phyloP scores from a whole-genome alignment of 1,284 basidiomycete species.

The Schizopora paradoxa region DNA sequence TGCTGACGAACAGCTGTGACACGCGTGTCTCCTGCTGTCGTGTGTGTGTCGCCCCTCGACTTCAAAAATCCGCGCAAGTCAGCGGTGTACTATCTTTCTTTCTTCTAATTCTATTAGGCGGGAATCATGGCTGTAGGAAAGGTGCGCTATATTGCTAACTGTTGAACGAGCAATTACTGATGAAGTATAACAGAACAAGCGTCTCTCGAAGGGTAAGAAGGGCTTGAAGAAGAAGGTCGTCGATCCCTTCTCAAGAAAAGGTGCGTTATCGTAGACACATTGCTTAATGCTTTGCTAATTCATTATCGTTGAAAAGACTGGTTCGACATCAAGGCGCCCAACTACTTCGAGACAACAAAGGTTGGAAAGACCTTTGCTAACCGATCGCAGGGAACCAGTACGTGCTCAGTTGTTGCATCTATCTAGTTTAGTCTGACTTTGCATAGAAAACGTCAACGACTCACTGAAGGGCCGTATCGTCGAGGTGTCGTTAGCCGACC shows the following conservation, averaged over 20 bases:
- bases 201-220: slow-evolving; percentile 99
- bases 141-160: slow-evolving; percentile 40
- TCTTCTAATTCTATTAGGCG: no score
- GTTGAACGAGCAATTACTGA: neutral
- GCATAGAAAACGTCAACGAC: slow-evolving; percentile 94
- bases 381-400: slow-evolving; percentile 96
- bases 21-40: no score
- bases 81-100: no score
- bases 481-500: slow-evolving; percentile 95
- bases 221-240: slow-evolving; percentile 99
- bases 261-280: slow-evolving; percentile 35
- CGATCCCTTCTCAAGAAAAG: slow-evolving; percentile 99
- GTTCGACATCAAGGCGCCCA: slow-evolving; percentile 99
- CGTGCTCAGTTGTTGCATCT: slow-evolving; percentile 36
- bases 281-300: neutral
- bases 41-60: no score
- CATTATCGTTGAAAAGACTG: slow-evolving; percentile 59
- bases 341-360: slow-evolving; percentile 95
- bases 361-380: slow-evolving; percentile 99
- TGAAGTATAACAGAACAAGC: slow-evolving; percentile 74
- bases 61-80: no score
- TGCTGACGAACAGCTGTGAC: no score
- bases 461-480: slow-evolving; percentile 96
- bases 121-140: slow-evolving; percentile 94
- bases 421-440: slow-evolving; percentile 15